Evolutionary conservation across 2,329 filamentous ascomycete species (phyloP), one percentile per base, ranked within the genome.

Genomic region (Ceratocystis cacaofunesta): DNA sequence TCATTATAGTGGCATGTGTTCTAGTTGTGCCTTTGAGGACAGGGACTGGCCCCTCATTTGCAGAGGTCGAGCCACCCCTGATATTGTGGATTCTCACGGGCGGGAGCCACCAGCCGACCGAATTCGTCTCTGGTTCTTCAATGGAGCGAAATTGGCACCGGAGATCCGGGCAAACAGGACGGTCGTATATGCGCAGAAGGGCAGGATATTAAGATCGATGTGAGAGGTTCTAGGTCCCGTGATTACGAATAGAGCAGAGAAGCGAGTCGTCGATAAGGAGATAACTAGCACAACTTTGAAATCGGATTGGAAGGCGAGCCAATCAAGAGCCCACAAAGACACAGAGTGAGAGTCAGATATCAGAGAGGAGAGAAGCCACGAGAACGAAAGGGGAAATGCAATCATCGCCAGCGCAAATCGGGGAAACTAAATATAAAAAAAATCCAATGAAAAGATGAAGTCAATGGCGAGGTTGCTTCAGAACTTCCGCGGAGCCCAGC

Each of bases 371-470:
- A 22, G 3, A 19, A 10, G 48, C 19, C 48, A 52, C 22, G 25
- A 8, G 19, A 25, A 58, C 28, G 17, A 58, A 32, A 19, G 8
- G 17, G 15, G n/a, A 62, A 12, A 46, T 48, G 15, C 15, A 48
- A 17, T 30, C n/a, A 28, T 41, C 41, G 61, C 19, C 61, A 43
- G 22, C 41, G 46, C 61, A 62, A 62, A 44, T 48, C 25, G 41
- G 61, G 8, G 30, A 30, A 48, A 32, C 19, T 25, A 62, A 62
- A 62, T 43, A 64, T 41, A 64, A 70, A 69, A 50, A 67, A 57
- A 48, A n/a, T 44, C 64, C 28, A 50, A 55, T 67, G 67, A 62
- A 60, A 55, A 50, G 50, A 65, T 48, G 61, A 55, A 12, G 8
- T 50, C 44, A 46, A 48, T 43, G 19, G 55, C 50, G 57, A 61